Base-by-base conservation (phyloP, 352 stramenopile species). In the Globisporangium paddicum region DNA sequence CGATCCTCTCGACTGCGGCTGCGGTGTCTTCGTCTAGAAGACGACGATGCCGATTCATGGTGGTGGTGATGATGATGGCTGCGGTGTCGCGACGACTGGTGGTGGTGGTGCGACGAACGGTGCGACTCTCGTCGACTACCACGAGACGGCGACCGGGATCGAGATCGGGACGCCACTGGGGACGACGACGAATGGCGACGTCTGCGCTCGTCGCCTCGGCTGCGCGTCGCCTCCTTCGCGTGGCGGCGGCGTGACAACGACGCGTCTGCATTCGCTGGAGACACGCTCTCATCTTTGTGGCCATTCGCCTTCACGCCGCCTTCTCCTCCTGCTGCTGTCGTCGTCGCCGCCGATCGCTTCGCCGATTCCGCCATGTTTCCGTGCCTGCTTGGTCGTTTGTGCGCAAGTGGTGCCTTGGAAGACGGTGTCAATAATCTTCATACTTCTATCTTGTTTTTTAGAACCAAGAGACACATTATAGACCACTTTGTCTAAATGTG, bases 141-240 rank as follows among this genome's bases (percentile, higher is more conserved):
- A 1, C 64, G 72, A 34, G 51, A 48, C n/a, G 57, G 48, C 26
- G 68, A 78, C 11, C 73, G 67, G 6, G 62, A 67, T 25, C 55
- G 46, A 1, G 61, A 64, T 19, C 55, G 16, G 13, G 58, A 58
- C 23, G 44, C 38, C 52, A 23, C 51, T 16, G 51, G 25, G 13
- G 47, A 53, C 23, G 37, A 49, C n/a, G 51, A 18, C 14, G 47
- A 37, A 14, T 18, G 47, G 38, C 18, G 52, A n/a, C 18, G 52
- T 30, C 41, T 35, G 6, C 38, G 40, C 35, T 58, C 21, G 21
- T 58, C 52, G 1, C 25, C 26, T 48, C 18, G 26, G 13, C 47
- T n/a, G 9, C 47, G 47, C 18, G 47, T 40, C 47, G 47, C 25
- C 14, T 53, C 26, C 32, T 37, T 53, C 26, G 11, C 28, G 18